Conservation (phyloP, 805 yeast species). For the Myxozyma nipponensis region DNA sequence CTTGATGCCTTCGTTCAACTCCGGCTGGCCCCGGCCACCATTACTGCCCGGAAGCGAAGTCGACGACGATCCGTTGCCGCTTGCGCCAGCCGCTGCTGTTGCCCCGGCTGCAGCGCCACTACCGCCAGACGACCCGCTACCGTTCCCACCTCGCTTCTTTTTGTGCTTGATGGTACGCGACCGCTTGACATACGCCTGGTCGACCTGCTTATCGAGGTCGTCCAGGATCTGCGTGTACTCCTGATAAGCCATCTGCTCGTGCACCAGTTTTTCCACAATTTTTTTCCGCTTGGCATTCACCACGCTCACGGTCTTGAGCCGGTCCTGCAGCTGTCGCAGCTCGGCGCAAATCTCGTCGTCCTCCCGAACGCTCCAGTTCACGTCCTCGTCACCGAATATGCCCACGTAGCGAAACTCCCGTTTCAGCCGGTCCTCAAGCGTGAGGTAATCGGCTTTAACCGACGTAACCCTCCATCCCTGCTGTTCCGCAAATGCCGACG, state of each 20-base stretch:
- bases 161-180: conserved; percentile 67
- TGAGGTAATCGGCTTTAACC: conserved; percentile 60
- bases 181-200: conserved; percentile 84
- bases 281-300: conserved; percentile 67
- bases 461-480: conserved; percentile 46
- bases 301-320: conserved; percentile 56
- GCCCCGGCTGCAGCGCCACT: conserved; percentile 31
- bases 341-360: conserved; percentile 94
- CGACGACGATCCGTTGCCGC: not conserved
- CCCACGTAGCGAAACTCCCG: conserved; percentile 89
- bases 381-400: conserved; percentile 64
- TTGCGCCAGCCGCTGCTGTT: conserved; percentile 5
- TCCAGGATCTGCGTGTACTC: conserved; percentile 87
- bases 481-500: conserved; percentile 31
- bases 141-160: conserved; percentile 45
- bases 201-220: conserved; percentile 94
- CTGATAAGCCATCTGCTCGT: conserved; percentile 90
- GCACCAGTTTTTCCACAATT: conserved; percentile 63
- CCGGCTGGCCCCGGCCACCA: conserved; percentile 42
- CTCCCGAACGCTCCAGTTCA: conserved; percentile 53
- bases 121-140: conserved; percentile 29
- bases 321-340: conserved; percentile 65
- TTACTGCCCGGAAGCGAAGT: conserved; percentile 29
- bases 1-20: conserved; percentile 63
- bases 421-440: conserved; percentile 82